A percentile compares a stretch with the other conserved stretches of the same genome.
Evolutionary conservation across 78 protist species (phyloP).

Genomic region (Tieghemostelium lacteum): DNA sequence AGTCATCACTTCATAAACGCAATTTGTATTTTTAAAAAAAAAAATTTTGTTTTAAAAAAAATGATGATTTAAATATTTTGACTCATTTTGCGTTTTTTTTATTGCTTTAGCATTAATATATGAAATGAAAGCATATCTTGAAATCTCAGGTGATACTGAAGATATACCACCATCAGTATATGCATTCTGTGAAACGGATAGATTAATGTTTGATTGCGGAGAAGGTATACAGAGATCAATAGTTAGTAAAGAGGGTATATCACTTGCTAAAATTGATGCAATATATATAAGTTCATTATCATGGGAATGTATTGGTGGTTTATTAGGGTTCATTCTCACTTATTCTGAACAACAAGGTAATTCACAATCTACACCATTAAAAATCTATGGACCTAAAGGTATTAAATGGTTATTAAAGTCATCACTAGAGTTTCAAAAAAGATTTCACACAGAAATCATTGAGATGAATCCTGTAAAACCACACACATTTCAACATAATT

Average conservation of each 20-base stretch:
- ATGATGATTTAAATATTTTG: too few species aligned
- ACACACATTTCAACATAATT: not conserved
- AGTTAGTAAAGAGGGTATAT: not conserved
- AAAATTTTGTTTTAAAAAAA: too few species aligned
- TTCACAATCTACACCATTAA: too few species aligned
- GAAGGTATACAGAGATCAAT: constrained; percentile 16
- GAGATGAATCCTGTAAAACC: not conserved
- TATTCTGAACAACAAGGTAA: not conserved
- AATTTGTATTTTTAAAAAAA: too few species aligned
- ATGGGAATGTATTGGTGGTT: not conserved
- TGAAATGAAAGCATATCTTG: constrained; percentile 52
- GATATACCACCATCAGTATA: constrained; percentile 20
- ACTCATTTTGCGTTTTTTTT: too few species aligned
- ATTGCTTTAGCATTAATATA: too few species aligned
- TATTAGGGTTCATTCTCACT: not conserved
- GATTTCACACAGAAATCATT: too few species aligned
- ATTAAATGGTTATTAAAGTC: constrained; percentile 24
- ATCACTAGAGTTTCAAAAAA: constrained; percentile 28
- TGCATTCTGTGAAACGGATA: constrained; percentile 46
- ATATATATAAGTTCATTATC: constrained; percentile 1
- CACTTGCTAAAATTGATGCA: not conserved
- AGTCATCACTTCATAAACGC: too few species aligned
- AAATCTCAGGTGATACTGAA: constrained; percentile 29
- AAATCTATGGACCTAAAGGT: constrained; percentile 61
- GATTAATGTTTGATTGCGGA: constrained; percentile 34